phyloP scores from a whole-genome alignment of 345 rosid genomes.

The Acer saccharum region DNA sequence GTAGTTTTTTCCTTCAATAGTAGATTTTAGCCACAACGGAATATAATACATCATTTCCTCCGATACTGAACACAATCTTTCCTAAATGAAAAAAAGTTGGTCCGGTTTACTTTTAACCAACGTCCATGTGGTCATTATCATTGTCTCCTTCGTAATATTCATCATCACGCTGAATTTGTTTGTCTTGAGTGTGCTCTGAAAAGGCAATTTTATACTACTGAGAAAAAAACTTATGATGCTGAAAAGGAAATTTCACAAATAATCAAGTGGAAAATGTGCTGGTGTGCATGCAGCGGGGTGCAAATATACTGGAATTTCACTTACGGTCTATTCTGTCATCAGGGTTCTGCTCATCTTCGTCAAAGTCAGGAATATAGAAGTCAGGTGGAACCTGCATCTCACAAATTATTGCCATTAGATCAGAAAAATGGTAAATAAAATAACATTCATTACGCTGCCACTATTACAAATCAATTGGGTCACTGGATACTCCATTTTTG shows the following conservation, averaged over 20 bases:
- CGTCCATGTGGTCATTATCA: constrained; percentile 71
- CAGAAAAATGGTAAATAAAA: background rate
- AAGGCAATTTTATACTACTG: constrained; percentile 4
- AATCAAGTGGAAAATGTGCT: background rate
- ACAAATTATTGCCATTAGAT: background rate
- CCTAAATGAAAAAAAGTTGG: background rate
- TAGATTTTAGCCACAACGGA: background rate
- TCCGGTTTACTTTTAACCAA: constrained; percentile 7
- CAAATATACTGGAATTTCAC: constrained; percentile 28
- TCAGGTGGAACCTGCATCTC: constrained; percentile 88
- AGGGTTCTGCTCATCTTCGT: constrained; percentile 88
- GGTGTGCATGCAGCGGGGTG: background rate
- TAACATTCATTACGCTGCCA: background rate
- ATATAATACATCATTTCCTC: background rate
- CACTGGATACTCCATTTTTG: background rate
- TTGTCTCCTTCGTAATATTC: constrained; percentile 89
- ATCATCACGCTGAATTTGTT: constrained; percentile 86
- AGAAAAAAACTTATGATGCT: background rate
- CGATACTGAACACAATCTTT: background rate
- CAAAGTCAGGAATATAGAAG: constrained; percentile 87
- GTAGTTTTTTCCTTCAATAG: background rate
- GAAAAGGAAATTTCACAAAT: background rate
- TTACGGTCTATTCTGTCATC: constrained; percentile 89
- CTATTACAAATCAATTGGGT: background rate
- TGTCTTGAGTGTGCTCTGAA: constrained; percentile 87